Evolutionary conservation across 2,329 filamentous ascomycete species (phyloP), one percentile per base, ranked within the genome.

Genomic region (Fusarium citri): DNA sequence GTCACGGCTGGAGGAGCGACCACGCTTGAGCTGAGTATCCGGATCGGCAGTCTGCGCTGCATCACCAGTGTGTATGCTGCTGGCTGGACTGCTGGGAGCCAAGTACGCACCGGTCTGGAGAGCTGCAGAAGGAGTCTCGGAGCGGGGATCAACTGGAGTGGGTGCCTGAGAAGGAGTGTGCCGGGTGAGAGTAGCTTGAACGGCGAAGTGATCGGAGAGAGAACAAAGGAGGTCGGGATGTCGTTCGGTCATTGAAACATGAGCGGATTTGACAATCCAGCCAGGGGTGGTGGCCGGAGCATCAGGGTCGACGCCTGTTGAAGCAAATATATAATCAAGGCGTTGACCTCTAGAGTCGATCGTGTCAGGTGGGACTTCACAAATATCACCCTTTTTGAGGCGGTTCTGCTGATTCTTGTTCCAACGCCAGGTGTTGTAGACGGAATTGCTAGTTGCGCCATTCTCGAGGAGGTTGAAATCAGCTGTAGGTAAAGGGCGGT

Each of bases 381-480:
- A 84, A 15, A 80, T 74, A 47, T 88, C 87, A 18, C 87, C 87
- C 43, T 87, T 87, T 14, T 86, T 86, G 5, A 97, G 83, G 8
- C 85, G 85, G 75, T 91, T 92, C 78, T 89, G 91, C 74, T 92
- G 85, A 18, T 83, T 83, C 74, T 92, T 89, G 61, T 89, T 85
- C 95, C 95, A 98, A 45, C 94, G 87, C 96, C 96, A 99, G 6
- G 95, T 97, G 79, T 98, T 98, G 76, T 92, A 89, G 12, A 89
- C 88, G 60, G 90, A 91, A 77, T 98, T 93, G 74, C 94, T 97
- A 3, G 96, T 97, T 25, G 91, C 89, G 25, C 96, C 96, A 78
- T 98, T 97, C 73, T 91, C 88, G 12, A 82, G 77, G 16, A 98
- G 82, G 80, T 97, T 98, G 80, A 89, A 92, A 55, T 90, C 87